phyloP scores from a whole-genome alignment of 1,284 basidiomycete species.

The Mycena sp. region DNA sequence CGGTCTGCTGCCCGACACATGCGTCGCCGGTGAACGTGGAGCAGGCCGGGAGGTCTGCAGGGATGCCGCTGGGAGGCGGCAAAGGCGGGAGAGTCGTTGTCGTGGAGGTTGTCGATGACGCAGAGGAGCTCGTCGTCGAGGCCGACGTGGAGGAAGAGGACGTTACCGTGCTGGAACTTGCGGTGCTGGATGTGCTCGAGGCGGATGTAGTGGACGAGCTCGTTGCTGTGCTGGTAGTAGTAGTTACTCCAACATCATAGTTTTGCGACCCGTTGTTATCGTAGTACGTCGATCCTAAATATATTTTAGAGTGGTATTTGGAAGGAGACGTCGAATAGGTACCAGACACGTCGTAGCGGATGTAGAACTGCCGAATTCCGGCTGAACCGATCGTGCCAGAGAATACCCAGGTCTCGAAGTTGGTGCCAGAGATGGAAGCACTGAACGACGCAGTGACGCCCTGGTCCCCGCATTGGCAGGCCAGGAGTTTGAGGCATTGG shows the following conservation, averaged over 20 bases:
- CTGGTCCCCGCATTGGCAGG: conserved; percentile 9
- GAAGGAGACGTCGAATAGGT: neutral
- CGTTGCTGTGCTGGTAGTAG: neutral
- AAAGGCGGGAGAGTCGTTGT: neutral
- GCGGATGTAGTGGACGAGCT: neutral
- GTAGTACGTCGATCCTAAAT: neutral
- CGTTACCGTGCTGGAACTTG: too few species aligned
- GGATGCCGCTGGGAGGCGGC: neutral
- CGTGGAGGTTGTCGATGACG: neutral
- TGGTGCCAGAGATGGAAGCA: conserved; percentile 3
- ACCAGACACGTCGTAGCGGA: conserved; percentile 13
- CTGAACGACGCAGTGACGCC: conserved; percentile 1
- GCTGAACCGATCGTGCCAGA: conserved; percentile 1
- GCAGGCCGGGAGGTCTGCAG: conserved; percentile 5
- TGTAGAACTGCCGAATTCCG: conserved; percentile 7
- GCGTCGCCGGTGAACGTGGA: conserved; percentile 14
- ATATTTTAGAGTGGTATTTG: neutral
- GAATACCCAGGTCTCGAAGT: conserved; percentile 12
- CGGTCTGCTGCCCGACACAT: conserved; percentile 16
- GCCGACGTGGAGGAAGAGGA: neutral
- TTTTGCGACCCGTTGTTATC: conserved; percentile 7
- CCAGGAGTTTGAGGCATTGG: neutral
- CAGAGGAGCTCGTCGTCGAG: neutral
- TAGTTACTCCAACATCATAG: conserved; percentile 1
- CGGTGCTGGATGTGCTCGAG: neutral